Percentiles rank a stretch among this genome's conserved stretches.
Evolutionary conservation across 2,329 filamentous ascomycete species (phyloP).

Genomic region (Ophiostoma triangulosporum): DNA sequence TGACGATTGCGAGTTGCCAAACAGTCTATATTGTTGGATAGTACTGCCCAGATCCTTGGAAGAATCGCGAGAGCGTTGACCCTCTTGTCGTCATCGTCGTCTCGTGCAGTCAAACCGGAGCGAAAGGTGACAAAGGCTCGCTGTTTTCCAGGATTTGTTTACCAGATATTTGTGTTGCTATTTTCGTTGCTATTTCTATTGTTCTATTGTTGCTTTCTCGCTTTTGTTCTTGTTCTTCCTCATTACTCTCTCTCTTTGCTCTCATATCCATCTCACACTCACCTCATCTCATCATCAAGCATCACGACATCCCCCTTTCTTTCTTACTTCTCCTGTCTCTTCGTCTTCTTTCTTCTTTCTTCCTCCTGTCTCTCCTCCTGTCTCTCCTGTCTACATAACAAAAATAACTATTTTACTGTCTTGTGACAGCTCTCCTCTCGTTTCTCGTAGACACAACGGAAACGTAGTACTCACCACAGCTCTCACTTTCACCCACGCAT

Average conservation of each 20-base stretch:
- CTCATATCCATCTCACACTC: not conserved
- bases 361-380: not conserved
- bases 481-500: not conserved
- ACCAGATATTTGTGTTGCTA: not conserved
- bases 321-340: not conserved
- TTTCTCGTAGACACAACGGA: slow-evolving; percentile 5
- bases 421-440: slow-evolving; percentile 10
- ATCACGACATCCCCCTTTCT: not conserved
- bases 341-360: not conserved
- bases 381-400: slow-evolving; percentile 2
- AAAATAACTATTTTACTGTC: slow-evolving; percentile 4
- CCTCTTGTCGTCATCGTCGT: too few species aligned
- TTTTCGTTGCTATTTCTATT: not conserved
- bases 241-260: not conserved
- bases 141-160: not conserved
- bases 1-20: slow-evolving; percentile 3
- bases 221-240: not conserved
- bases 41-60: too few species aligned
- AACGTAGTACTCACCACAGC: slow-evolving; percentile 7
- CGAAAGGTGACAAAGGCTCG: too few species aligned
- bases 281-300: not conserved
- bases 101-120: too few species aligned
- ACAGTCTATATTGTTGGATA: not conserved
- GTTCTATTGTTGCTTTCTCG: not conserved
- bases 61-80: too few species aligned